Conservation (phyloP, 2,329 filamentous ascomycete genomes). For the Arthrocladium fulminans region DNA sequence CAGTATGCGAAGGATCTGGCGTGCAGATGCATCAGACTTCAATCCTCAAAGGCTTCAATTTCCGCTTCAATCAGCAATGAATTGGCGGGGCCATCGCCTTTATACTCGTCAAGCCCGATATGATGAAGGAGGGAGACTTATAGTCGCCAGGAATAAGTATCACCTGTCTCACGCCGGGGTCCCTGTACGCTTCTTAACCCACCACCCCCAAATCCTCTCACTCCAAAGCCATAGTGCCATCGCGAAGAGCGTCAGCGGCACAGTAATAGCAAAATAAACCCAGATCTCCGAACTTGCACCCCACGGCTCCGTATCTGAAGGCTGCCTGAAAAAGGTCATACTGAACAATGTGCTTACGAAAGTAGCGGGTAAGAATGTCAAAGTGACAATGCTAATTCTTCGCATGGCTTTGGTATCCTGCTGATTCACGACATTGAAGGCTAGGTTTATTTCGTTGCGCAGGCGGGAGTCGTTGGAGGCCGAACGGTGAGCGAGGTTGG, state of each 20-base stretch:
- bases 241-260: conserved; percentile 8
- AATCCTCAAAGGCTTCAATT: too few relatives aligned
- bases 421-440: conserved; percentile 5
- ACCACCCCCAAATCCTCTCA: neutral
- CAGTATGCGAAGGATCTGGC: too few relatives aligned
- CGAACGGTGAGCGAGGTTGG: neutral
- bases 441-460: conserved; percentile 7
- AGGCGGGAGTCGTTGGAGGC: conserved; percentile 1
- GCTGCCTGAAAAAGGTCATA: conserved; percentile 12
- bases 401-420: conserved; percentile 4
- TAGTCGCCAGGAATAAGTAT: too few relatives aligned
- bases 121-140: too few relatives aligned
- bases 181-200: too few relatives aligned
- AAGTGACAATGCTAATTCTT: neutral
- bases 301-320: neutral
- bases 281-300: conserved; percentile 6
- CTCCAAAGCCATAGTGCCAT: neutral
- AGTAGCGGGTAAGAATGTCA: conserved; percentile 1
- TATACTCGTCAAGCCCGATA: too few relatives aligned
- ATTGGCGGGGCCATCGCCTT: too few relatives aligned
- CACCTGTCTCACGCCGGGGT: too few relatives aligned
- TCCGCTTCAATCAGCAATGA: too few relatives aligned
- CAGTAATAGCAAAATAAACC: conserved; percentile 12
- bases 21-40: too few relatives aligned
- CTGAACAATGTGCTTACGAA: conserved; percentile 11